These are phyloP conservation scores for Colletotrichum theobromicola DNA, from an alignment of 2,329 filamentous ascomycete species.

Conservation along the genomic window DNA sequence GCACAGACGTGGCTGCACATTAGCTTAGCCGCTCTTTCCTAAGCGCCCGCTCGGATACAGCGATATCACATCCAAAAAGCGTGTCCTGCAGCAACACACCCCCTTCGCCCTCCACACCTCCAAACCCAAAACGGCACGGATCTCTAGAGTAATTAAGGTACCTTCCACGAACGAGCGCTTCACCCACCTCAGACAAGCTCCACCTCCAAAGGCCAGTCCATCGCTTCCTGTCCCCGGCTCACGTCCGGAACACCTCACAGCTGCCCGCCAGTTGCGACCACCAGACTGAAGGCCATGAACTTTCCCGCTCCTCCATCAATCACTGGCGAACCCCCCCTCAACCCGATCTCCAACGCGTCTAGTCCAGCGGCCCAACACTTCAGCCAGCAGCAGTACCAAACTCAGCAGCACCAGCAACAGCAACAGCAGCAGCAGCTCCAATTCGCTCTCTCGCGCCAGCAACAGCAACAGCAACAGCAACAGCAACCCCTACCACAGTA, in stretches of 20 bases:
- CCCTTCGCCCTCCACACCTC: conserved; percentile 13
- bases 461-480: conserved; percentile 22
- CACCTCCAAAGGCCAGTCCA: conserved; percentile 10
- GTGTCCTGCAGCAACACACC: conserved; percentile 3
- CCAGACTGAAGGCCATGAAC: conserved; percentile 30
- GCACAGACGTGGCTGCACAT: background rate
- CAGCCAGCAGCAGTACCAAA: conserved; percentile 20
- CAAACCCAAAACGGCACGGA: conserved; percentile 18
- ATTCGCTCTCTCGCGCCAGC: conserved; percentile 17
- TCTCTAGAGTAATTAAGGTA: conserved; percentile 8
- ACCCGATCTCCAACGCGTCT: conserved; percentile 28
- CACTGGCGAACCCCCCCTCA: conserved; percentile 31
- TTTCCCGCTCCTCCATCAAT: conserved; percentile 32
- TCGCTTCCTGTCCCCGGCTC: conserved; percentile 3
- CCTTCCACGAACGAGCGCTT: conserved; percentile 7
- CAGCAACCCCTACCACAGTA: conserved; percentile 24
- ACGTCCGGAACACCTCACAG: conserved; percentile 2
- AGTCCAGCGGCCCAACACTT: conserved; percentile 12
- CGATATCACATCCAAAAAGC: background rate
- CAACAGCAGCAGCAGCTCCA: conserved; percentile 18
- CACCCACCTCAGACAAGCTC: conserved; percentile 19
- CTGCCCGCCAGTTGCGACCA: conserved; percentile 21
- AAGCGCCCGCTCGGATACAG: background rate
- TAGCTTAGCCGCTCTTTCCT: background rate
- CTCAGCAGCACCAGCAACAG: conserved; percentile 2